phyloP scores from a whole-genome alignment of 768 basidiomycete genomes.

The Austroboletus eburneus region DNA sequence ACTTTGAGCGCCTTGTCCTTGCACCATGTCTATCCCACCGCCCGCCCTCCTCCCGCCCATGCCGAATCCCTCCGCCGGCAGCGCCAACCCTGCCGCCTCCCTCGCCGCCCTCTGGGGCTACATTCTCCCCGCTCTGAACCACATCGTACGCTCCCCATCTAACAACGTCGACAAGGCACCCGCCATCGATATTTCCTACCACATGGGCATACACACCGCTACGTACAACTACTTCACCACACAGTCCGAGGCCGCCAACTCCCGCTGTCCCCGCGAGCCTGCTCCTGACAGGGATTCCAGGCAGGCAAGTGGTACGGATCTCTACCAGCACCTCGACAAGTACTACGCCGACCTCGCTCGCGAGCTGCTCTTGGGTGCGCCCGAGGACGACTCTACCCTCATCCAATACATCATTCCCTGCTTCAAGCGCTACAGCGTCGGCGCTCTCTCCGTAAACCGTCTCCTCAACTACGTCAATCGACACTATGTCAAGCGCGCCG shows the following conservation, averaged over 20 bases:
- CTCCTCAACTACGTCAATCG: slow-evolving; percentile 70
- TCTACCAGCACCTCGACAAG: slow-evolving; percentile 70
- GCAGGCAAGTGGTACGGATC: slow-evolving; percentile 53
- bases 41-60: slow-evolving; percentile 32
- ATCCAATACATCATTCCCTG: slow-evolving; percentile 67
- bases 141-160: slow-evolving; percentile 68
- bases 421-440: slow-evolving; percentile 67
- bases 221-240: slow-evolving; percentile 75
- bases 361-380: slow-evolving; percentile 59
- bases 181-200: slow-evolving; percentile 65
- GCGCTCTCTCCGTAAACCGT: slow-evolving; percentile 64
- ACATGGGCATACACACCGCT: slow-evolving; percentile 77
- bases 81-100: slow-evolving; percentile 71
- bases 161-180: slow-evolving; percentile 60
- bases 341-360: slow-evolving; percentile 61
- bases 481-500: slow-evolving; percentile 70
- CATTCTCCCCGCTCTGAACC: slow-evolving; percentile 68
- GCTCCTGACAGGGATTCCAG: slow-evolving; percentile 26
- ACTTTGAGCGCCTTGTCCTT: background rate
- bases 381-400: slow-evolving; percentile 61
- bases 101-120: slow-evolving; percentile 72
- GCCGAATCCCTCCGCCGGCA: slow-evolving; percentile 55
- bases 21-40: too few species aligned
- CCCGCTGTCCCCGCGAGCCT: slow-evolving; percentile 11
- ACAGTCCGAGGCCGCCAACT: slow-evolving; percentile 46